These are phyloP conservation scores for Stylonectria norvegica DNA, from an alignment of 2,329 filamentous ascomycete genomes.

Conservation along the genomic window DNA sequence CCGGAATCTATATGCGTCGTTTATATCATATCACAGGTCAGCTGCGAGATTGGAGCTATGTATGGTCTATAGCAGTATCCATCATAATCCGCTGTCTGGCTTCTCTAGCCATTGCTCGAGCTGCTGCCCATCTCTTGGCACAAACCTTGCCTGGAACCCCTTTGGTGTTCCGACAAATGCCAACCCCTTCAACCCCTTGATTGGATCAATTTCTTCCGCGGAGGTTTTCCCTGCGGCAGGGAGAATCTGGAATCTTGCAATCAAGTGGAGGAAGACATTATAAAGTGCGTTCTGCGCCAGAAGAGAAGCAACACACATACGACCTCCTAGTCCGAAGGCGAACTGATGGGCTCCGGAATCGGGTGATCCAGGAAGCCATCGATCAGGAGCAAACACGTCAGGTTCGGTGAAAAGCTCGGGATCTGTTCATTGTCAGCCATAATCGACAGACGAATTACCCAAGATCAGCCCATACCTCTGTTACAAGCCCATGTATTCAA, in stretches of 20 bases:
- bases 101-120: constrained; percentile 3
- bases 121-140: constrained; percentile 9
- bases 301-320: constrained; percentile 54
- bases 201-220: constrained; percentile 20
- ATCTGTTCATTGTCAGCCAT: constrained; percentile 35
- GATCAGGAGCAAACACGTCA: constrained; percentile 53
- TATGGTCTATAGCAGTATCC: no score
- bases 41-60: no score
- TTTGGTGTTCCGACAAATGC: constrained; percentile 13
- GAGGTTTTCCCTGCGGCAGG: constrained; percentile 16
- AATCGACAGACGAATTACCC: not conserved
- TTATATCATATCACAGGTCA: no score
- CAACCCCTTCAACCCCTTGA: constrained; percentile 18
- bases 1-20: no score
- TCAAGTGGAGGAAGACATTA: constrained; percentile 48
- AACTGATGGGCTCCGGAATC: constrained; percentile 45
- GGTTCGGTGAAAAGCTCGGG: constrained; percentile 61
- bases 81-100: not conserved
- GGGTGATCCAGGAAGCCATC: constrained; percentile 36
- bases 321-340: constrained; percentile 50
- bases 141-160: constrained; percentile 11
- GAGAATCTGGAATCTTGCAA: constrained; percentile 40
- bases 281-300: constrained; percentile 53
- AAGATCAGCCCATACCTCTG: constrained; percentile 16
- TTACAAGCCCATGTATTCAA: constrained; percentile 30